These are phyloP conservation scores for Acanthamoeba lenticulata DNA, from an alignment of 208 protist species.

Conservation along the genomic window DNA sequence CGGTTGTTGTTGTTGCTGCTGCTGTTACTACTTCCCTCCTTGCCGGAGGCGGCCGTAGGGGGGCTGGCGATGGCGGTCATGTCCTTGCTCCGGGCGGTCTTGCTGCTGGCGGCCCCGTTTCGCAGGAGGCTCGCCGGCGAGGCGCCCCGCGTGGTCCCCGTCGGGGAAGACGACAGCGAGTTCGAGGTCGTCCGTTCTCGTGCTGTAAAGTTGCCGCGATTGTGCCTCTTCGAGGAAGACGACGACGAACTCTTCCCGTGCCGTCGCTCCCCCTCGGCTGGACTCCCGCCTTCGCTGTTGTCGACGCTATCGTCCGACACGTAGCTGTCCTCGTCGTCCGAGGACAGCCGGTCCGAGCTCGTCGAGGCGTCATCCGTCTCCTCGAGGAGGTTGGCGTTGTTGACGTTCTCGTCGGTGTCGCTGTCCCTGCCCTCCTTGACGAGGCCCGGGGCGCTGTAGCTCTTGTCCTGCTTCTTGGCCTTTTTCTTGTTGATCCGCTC, in stretches of 20 bases:
- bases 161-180: background rate
- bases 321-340: background rate
- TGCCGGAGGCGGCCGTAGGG: too few relatives aligned
- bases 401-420: background rate
- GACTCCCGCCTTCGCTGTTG: too few relatives aligned
- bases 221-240: background rate
- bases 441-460: background rate
- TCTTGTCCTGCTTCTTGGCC: background rate
- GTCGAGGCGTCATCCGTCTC: background rate
- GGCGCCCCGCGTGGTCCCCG: background rate
- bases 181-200: too few relatives aligned
- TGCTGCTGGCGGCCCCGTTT: background rate
- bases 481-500: conserved; percentile 9
- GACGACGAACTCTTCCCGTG: background rate
- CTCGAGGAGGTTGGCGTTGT: too few relatives aligned
- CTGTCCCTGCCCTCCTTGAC: background rate
- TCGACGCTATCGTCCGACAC: background rate
- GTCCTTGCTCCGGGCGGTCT: too few relatives aligned
- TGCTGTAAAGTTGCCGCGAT: background rate
- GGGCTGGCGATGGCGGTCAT: too few relatives aligned
- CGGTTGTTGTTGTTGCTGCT: too few relatives aligned
- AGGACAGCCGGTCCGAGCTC: background rate
- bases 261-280: too few relatives aligned
- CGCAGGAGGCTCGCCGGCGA: background rate
- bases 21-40: too few relatives aligned